A percentile compares a stretch with the other conserved stretches of the same genome.
Evolutionary conservation across 305 asterid genomes (phyloP).

Genomic region (Rubia tinctorum): DNA sequence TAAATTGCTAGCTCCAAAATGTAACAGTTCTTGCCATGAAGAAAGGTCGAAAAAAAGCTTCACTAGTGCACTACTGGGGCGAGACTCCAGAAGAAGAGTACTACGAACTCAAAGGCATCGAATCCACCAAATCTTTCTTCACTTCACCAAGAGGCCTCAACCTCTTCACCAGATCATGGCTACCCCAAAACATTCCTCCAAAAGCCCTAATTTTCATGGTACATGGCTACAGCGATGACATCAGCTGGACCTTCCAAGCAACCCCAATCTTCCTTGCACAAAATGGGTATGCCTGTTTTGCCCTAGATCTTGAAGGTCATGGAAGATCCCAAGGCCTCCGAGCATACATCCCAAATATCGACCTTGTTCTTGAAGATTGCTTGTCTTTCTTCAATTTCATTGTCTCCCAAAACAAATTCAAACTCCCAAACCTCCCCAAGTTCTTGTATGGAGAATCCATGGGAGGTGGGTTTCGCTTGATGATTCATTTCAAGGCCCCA

Average conservation of each 20-base stretch:
- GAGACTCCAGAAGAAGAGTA: slow-evolving; percentile 64
- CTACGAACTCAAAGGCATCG: slow-evolving; percentile 51
- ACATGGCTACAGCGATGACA: slow-evolving; percentile 92
- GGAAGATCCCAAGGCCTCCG: slow-evolving; percentile 79
- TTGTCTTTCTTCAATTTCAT: slow-evolving; percentile 42
- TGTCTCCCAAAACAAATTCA: slow-evolving; percentile 31
- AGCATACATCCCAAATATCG: slow-evolving; percentile 76
- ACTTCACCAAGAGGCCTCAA: slow-evolving; percentile 66
- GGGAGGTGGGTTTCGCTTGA: slow-evolving; percentile 87
- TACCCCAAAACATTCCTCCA: slow-evolving; percentile 45
- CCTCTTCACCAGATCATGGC: slow-evolving; percentile 88
- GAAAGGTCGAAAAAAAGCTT: background rate
- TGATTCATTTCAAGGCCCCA: slow-evolving; percentile 54
- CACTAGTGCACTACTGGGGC: slow-evolving; percentile 70
- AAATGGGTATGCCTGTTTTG: slow-evolving; percentile 77
- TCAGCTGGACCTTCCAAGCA: slow-evolving; percentile 94
- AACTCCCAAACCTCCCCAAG: slow-evolving; percentile 31
- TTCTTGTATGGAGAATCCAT: slow-evolving; percentile 81
- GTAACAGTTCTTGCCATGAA: background rate
- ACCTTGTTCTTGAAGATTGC: slow-evolving; percentile 61
- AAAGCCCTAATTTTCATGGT: slow-evolving; percentile 70
- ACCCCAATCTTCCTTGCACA: slow-evolving; percentile 87
- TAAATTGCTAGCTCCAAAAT: background rate
- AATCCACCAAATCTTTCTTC: slow-evolving; percentile 54
- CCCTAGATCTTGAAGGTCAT: slow-evolving; percentile 92